These are phyloP conservation scores for Talaromyces sp. DNA, from an alignment of 2,329 filamentous ascomycete genomes.

Conservation along the genomic window DNA sequence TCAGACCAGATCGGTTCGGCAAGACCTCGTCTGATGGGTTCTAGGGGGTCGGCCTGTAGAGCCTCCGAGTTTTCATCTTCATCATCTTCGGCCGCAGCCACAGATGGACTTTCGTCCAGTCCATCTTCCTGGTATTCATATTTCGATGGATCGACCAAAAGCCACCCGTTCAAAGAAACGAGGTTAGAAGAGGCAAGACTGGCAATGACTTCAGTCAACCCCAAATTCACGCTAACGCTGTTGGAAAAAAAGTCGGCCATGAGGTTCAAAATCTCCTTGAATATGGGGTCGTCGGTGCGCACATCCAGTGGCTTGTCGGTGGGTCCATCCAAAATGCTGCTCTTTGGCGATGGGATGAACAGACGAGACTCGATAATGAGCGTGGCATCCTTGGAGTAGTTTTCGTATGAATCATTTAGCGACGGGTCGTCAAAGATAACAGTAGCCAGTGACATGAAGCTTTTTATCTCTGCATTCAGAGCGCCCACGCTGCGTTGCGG, in stretches of 20 bases:
- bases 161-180: constrained; percentile 84
- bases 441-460: constrained; percentile 32
- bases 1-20: constrained; percentile 46
- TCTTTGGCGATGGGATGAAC: constrained; percentile 21
- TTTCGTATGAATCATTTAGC: constrained; percentile 38
- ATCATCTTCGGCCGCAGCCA: constrained; percentile 11
- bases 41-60: constrained; percentile 22
- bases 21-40: constrained; percentile 25
- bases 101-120: constrained; percentile 1
- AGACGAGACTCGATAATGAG: constrained; percentile 39
- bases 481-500: constrained; percentile 31
- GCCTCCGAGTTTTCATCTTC: constrained; percentile 34
- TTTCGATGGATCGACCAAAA: constrained; percentile 66
- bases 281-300: constrained; percentile 57
- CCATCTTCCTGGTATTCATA: constrained; percentile 46
- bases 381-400: constrained; percentile 49
- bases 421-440: constrained; percentile 33
- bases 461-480: constrained; percentile 36
- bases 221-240: constrained; percentile 83
- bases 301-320: constrained; percentile 62
- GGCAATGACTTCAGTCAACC: constrained; percentile 76
- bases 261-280: constrained; percentile 51
- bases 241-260: constrained; percentile 82
- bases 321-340: constrained; percentile 37
- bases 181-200: constrained; percentile 80